Evolutionary conservation across 768 basidiomycete species (phyloP).

Genomic region (Tylopilus sp.): DNA sequence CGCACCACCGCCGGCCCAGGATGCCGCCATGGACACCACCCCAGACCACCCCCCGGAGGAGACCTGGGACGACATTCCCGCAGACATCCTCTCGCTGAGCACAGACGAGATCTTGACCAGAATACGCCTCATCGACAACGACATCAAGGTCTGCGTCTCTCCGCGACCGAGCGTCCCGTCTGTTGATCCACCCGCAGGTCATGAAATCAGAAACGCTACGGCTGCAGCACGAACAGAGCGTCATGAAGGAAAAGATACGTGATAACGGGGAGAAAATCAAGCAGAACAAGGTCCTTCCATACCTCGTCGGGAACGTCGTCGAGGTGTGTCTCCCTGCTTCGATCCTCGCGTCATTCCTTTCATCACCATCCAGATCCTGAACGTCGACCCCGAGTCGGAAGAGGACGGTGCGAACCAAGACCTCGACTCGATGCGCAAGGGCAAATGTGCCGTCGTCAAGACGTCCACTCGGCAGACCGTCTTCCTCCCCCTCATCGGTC

Average conservation of each 20-base stretch:
- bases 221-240: conserved; percentile 88
- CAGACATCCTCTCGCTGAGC: conserved; percentile 71
- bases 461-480: conserved; percentile 98
- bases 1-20: conserved; percentile 31
- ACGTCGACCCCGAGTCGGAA: conserved; percentile 90
- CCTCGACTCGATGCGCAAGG: conserved; percentile 92
- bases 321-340: conserved; percentile 52
- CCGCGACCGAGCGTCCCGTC: neutral
- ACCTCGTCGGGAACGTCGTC: conserved; percentile 96
- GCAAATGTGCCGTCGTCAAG: conserved; percentile 98
- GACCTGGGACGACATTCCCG: conserved; percentile 89
- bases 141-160: conserved; percentile 69
- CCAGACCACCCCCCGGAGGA: conserved; percentile 72
- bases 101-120: conserved; percentile 89
- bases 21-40: conserved; percentile 65
- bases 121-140: conserved; percentile 93
- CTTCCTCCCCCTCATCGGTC: conserved; percentile 96
- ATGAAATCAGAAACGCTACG: conserved; percentile 94
- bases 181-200: conserved; percentile 51
- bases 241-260: conserved; percentile 98
- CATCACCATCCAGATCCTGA: conserved; percentile 63
- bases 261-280: conserved; percentile 99
- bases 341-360: neutral
- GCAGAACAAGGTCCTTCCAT: conserved; percentile 98
- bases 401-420: conserved; percentile 97